Percentiles rank a stretch among this genome's conserved stretches.
phyloP scores from a whole-genome alignment of 2,329 filamentous ascomycete genomes.

The Myriangium duriaei region DNA sequence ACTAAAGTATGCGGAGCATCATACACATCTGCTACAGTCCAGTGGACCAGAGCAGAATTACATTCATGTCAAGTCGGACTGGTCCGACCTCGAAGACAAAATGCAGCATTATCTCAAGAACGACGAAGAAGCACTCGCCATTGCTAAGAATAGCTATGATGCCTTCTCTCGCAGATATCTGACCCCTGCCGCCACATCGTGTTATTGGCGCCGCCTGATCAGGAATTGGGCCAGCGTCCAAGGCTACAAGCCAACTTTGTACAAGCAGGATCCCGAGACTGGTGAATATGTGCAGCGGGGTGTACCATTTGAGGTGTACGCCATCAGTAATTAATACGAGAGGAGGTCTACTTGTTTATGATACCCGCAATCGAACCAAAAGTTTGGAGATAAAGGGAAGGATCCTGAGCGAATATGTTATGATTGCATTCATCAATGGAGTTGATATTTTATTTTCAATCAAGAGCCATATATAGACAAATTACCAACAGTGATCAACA shows the following conservation, averaged over 20 bases:
- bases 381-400: too few relatives aligned
- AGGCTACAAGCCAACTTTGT: constrained; percentile 8
- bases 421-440: too few relatives aligned
- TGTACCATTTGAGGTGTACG: too few relatives aligned
- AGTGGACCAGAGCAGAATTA: constrained; percentile 21
- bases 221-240: constrained; percentile 20
- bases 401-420: too few relatives aligned
- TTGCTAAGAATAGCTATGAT: constrained; percentile 17
- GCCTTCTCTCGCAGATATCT: constrained; percentile 19
- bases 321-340: too few relatives aligned
- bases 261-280: too few relatives aligned
- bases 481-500: too few relatives aligned
- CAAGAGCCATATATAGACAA: too few relatives aligned
- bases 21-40: constrained; percentile 19
- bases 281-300: too few relatives aligned
- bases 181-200: constrained; percentile 20
- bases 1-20: constrained; percentile 21
- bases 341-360: too few relatives aligned
- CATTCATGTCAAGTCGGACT: constrained; percentile 20
- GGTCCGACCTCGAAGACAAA: constrained; percentile 15
- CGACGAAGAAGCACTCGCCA: constrained; percentile 14
- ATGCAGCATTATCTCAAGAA: constrained; percentile 5
- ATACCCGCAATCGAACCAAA: too few relatives aligned
- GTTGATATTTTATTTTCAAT: too few relatives aligned
- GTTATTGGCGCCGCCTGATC: constrained; percentile 21